Percentiles rank a stretch among this genome's conserved stretches.
Conservation (phyloP, 2,329 filamentous ascomycete species). For the Chaetomiaceae sp. region DNA sequence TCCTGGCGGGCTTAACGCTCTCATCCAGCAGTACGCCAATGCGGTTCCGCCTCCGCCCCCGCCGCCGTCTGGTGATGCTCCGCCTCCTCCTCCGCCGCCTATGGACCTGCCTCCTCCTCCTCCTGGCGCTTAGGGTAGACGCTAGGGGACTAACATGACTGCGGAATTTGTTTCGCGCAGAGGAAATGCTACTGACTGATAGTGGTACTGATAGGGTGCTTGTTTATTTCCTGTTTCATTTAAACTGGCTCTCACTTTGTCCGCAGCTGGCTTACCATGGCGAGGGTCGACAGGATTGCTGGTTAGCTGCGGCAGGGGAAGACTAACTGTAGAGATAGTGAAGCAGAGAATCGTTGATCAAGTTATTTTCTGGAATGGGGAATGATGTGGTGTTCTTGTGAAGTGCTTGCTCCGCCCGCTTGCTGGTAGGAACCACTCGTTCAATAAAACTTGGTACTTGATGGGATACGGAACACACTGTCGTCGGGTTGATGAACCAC, state of each 20-base stretch:
- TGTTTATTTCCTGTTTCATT: slow-evolving; percentile 10
- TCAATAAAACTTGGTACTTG: too few species aligned
- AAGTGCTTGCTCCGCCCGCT: too few species aligned
- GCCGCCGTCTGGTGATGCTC: slow-evolving; percentile 34
- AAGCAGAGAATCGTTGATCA: slow-evolving; percentile 4
- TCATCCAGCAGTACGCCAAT: slow-evolving; percentile 59
- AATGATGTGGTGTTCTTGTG: too few species aligned
- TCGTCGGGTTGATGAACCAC: background rate
- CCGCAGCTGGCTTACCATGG: background rate
- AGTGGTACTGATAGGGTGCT: slow-evolving; percentile 21
- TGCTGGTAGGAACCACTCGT: too few species aligned
- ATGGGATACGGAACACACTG: too few species aligned
- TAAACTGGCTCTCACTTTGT: slow-evolving; percentile 6
- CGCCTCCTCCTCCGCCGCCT: slow-evolving; percentile 33
- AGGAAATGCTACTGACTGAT: slow-evolving; percentile 25
- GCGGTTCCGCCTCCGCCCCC: slow-evolving; percentile 31
- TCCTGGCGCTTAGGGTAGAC: slow-evolving; percentile 32
- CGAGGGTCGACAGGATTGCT: background rate
- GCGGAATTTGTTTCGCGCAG: slow-evolving; percentile 4
- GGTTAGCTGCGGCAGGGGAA: background rate
- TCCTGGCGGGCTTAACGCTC: slow-evolving; percentile 54
- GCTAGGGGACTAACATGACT: slow-evolving; percentile 8
- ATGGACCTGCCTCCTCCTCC: slow-evolving; percentile 36
- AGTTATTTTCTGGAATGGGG: background rate
- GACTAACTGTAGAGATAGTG: slow-evolving; percentile 24